Conservation (phyloP, 1,139 yeast species). For the Magnusiomyces suaveolens region DNA sequence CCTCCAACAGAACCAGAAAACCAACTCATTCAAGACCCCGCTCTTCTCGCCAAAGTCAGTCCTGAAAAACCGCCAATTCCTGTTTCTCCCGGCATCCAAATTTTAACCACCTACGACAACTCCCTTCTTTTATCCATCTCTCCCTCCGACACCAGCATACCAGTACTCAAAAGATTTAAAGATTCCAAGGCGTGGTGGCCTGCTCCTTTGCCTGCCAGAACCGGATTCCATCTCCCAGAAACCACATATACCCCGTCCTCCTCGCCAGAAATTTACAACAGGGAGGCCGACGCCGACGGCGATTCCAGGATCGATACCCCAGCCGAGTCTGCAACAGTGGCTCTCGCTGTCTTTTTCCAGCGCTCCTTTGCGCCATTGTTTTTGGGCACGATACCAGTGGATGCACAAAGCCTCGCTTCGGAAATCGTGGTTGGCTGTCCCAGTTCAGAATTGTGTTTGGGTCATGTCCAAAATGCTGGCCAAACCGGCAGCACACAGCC, state of each 20-base stretch:
- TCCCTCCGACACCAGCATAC: not conserved
- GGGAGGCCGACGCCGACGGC: not conserved
- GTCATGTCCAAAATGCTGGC: not conserved
- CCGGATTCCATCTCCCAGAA: not conserved
- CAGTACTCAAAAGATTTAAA: not conserved
- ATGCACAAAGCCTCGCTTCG: not conserved
- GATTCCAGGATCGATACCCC: not conserved
- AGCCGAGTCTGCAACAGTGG: not conserved
- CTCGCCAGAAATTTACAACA: not conserved
- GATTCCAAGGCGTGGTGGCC: not conserved
- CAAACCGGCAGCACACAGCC: not conserved
- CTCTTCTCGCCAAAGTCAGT: not conserved
- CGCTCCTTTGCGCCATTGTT: slow-evolving; percentile 1
- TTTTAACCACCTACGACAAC: not conserved
- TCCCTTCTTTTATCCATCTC: not conserved
- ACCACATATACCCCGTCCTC: not conserved
- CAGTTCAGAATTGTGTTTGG: not conserved
- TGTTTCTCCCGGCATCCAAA: not conserved
- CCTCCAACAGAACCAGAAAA: not conserved
- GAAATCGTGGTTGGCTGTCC: not conserved
- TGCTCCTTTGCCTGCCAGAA: not conserved
- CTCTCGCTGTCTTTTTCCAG: slow-evolving; percentile 1
- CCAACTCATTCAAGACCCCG: too few relatives aligned
- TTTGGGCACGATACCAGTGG: not conserved
- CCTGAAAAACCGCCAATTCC: not conserved